Evolutionary conservation across 2,329 filamentous ascomycete genomes (phyloP).

Genomic region (Grosmannia huntii): DNA sequence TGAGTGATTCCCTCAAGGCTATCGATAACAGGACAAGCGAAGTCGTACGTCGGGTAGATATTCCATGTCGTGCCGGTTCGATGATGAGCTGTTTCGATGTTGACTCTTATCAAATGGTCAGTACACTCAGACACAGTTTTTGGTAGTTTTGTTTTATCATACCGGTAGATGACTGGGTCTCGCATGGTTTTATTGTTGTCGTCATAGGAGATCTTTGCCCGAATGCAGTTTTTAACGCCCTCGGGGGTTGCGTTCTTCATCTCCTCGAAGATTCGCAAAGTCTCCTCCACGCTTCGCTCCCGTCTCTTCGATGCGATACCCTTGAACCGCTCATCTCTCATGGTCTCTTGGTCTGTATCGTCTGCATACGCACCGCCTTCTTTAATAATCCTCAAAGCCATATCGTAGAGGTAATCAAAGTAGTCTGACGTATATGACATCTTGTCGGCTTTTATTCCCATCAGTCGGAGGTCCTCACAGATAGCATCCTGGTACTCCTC

Average conservation of each 20-base stretch:
- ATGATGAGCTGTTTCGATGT: constrained; percentile 54
- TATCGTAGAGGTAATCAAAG: constrained; percentile 83
- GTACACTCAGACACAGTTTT: background rate
- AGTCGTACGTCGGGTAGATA: constrained; percentile 80
- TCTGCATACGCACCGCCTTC: constrained; percentile 86
- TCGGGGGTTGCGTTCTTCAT: constrained; percentile 70
- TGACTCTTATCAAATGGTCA: constrained; percentile 25
- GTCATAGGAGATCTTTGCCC: constrained; percentile 84
- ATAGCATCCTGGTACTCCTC: constrained; percentile 93
- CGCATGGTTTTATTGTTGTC: constrained; percentile 92
- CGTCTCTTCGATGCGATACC: constrained; percentile 72
- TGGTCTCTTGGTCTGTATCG: constrained; percentile 80
- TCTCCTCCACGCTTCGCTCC: constrained; percentile 70
- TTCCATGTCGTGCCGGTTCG: constrained; percentile 71
- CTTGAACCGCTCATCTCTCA: constrained; percentile 74
- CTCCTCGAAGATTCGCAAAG: constrained; percentile 72
- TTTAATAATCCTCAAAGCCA: constrained; percentile 72
- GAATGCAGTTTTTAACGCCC: constrained; percentile 78
- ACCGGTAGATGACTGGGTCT: constrained; percentile 95
- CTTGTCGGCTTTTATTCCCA: constrained; percentile 82
- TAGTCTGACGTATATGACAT: constrained; percentile 90
- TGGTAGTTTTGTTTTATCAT: constrained; percentile 18
- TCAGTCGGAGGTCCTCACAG: constrained; percentile 75
- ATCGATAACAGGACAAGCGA: constrained; percentile 73
- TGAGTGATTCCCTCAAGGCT: constrained; percentile 72